Evolutionary conservation across 2,329 filamentous ascomycete genomes (phyloP).

Genomic region (Scedosporium dehoogii): DNA sequence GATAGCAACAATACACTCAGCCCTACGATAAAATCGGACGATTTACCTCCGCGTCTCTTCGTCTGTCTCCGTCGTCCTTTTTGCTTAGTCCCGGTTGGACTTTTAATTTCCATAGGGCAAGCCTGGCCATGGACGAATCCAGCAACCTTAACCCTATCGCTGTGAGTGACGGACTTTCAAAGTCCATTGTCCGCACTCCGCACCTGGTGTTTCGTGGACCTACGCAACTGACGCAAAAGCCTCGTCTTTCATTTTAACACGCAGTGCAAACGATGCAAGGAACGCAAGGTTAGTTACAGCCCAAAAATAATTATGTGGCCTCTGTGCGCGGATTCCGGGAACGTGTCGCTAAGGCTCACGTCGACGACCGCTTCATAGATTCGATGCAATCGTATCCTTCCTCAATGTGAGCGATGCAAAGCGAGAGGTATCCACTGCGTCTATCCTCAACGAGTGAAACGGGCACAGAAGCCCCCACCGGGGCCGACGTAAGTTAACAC

Average conservation of each 20-base stretch:
- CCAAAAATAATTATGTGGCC: not conserved
- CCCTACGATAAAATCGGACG: no score
- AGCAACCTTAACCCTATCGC: not conserved
- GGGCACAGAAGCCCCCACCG: slow-evolving; percentile 13
- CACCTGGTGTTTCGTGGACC: not conserved
- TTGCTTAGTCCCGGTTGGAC: not conserved
- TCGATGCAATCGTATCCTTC: slow-evolving; percentile 20
- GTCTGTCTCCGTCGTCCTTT: not conserved
- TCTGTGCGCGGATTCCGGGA: not conserved
- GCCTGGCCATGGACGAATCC: not conserved
- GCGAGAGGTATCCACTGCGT: slow-evolving; percentile 16
- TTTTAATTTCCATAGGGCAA: not conserved
- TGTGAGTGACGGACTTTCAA: not conserved
- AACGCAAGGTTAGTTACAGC: slow-evolving; percentile 15
- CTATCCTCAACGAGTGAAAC: slow-evolving; percentile 18
- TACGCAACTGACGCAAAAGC: not conserved
- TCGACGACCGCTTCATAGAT: slow-evolving; percentile 10
- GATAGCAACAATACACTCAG: no score
- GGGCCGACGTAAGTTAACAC: slow-evolving; percentile 9
- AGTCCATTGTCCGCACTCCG: not conserved
- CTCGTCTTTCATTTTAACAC: not conserved
- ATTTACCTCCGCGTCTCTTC: no score
- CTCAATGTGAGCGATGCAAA: slow-evolving; percentile 18
- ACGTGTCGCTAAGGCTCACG: not conserved
- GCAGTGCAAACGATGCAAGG: slow-evolving; percentile 18